phyloP scores from a whole-genome alignment of 495 filamentous ascomycete species.

The Podospora bellae-mahoneyi region DNA sequence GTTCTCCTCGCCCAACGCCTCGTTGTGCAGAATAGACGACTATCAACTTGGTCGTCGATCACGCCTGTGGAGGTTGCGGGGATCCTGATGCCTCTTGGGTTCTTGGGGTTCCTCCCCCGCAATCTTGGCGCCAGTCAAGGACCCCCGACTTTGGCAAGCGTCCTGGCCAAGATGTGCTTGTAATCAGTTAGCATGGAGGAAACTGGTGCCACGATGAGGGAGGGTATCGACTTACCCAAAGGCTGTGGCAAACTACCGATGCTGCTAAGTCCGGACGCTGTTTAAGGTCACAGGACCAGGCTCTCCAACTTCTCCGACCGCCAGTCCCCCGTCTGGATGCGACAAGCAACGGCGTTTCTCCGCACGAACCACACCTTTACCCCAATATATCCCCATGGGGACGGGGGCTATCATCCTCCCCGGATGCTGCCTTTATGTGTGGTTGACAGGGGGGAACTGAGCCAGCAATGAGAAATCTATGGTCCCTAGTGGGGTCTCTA shows the following conservation, averaged over 20 bases:
- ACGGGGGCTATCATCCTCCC: background rate
- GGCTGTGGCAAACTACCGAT: too few relatives aligned
- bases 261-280: too few relatives aligned
- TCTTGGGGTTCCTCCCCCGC: background rate
- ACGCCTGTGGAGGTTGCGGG: background rate
- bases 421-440: background rate
- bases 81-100: background rate
- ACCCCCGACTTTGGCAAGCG: background rate
- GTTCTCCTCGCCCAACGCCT: too few relatives aligned
- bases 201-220: too few relatives aligned
- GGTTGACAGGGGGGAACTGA: background rate
- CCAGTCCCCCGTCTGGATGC: background rate
- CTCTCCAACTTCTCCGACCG: background rate
- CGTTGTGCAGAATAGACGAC: background rate
- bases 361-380: background rate
- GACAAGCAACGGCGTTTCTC: background rate
- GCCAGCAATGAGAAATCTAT: background rate
- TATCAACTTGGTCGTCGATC: background rate
- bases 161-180: background rate
- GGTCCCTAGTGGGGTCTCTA: background rate
- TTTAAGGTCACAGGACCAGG: background rate
- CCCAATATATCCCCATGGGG: background rate
- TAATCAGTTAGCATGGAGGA: too few relatives aligned
- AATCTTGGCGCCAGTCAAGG: background rate
- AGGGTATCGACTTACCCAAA: too few relatives aligned